Evolutionary conservation across 2,329 filamentous ascomycete genomes (phyloP).

Genomic region (Furcasterigmium furcatum): DNA sequence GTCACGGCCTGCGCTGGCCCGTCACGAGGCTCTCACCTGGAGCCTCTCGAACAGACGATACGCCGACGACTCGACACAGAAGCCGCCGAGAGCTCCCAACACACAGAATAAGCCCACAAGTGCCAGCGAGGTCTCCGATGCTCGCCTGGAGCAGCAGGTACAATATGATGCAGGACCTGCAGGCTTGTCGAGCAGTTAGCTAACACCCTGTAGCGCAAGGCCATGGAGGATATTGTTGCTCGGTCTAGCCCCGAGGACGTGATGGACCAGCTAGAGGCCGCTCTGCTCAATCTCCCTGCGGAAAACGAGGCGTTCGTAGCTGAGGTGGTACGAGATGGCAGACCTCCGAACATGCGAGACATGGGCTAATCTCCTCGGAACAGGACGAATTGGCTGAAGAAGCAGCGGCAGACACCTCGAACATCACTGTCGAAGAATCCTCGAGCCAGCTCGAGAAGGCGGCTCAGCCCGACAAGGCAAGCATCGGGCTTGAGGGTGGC

Average conservation of each 20-base stretch:
- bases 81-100: neutral
- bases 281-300: neutral
- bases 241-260: slow-evolving; percentile 1
- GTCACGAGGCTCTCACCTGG: slow-evolving; percentile 19
- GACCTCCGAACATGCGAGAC: too few relatives aligned
- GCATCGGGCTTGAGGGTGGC: slow-evolving; percentile 20
- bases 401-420: slow-evolving; percentile 4
- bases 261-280: slow-evolving; percentile 4
- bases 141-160: too few relatives aligned
- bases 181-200: too few relatives aligned
- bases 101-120: neutral
- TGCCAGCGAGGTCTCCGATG: too few relatives aligned
- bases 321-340: neutral
- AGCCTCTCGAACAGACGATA: slow-evolving; percentile 19
- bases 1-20: slow-evolving; percentile 24
- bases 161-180: too few relatives aligned
- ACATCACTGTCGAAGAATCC: slow-evolving; percentile 3
- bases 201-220: neutral
- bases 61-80: slow-evolving; percentile 16
- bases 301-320: neutral
- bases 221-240: neutral
- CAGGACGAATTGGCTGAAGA: slow-evolving; percentile 9
- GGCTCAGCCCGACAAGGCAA: neutral
- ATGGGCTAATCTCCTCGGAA: neutral
- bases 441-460: slow-evolving; percentile 7